These are phyloP conservation scores for Zygoascus sp. DNA, from an alignment of 1,139 yeast genomes.

Conservation along the genomic window DNA sequence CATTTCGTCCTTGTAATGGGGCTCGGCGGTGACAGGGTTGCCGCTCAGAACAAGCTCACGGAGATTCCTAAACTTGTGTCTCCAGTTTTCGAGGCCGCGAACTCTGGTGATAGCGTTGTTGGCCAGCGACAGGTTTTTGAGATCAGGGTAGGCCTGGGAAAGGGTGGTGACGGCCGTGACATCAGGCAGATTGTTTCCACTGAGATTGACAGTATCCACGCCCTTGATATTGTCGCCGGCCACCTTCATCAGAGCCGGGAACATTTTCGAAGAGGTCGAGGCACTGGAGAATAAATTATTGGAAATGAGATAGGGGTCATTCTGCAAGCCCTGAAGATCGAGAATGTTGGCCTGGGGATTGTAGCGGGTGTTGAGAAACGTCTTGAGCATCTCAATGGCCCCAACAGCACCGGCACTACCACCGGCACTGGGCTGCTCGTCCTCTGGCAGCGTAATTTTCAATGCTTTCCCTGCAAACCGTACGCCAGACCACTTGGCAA, in stretches of 20 bases:
- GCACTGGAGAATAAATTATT: constrained; percentile 64
- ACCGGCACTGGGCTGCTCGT: constrained; percentile 19
- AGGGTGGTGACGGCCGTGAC: constrained; percentile 59
- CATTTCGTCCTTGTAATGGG: constrained; percentile 56
- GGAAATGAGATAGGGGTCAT: constrained; percentile 57
- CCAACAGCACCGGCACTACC: constrained; percentile 4
- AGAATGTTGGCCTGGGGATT: constrained; percentile 60
- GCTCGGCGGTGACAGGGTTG: constrained; percentile 63
- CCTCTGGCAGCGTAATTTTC: constrained; percentile 43
- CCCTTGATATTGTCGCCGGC: constrained; percentile 50
- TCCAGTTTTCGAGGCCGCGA: constrained; percentile 68
- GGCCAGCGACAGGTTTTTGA: constrained; percentile 74
- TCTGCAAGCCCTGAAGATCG: constrained; percentile 62
- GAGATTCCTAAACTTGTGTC: constrained; percentile 64
- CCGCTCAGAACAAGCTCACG: constrained; percentile 73
- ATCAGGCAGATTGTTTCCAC: constrained; percentile 64
- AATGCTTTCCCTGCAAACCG: constrained; percentile 74
- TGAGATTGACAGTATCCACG: constrained; percentile 72
- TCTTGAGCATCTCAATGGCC: constrained; percentile 57
- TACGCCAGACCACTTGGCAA: constrained; percentile 66
- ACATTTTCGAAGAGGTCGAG: constrained; percentile 66
- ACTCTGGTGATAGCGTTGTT: constrained; percentile 62
- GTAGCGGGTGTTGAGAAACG: constrained; percentile 63
- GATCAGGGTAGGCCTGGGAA: constrained; percentile 67
- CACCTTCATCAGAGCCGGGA: constrained; percentile 85